Evolutionary conservation across 2,329 filamentous ascomycete species (phyloP), one percentile per base, ranked within the genome.

Genomic region (Venturia carpophila): DNA sequence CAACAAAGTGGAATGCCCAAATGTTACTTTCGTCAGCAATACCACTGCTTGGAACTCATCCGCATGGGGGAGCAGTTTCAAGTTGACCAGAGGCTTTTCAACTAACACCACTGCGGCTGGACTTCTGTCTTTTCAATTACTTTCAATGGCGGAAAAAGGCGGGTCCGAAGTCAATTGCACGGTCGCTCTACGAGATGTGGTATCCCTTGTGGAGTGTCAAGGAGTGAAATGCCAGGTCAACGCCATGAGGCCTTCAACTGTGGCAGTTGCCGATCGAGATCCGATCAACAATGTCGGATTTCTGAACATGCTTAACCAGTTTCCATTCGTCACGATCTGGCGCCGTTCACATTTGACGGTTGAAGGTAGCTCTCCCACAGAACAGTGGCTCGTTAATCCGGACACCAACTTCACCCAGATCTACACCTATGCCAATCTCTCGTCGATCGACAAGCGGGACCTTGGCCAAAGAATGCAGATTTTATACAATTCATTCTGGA

Each of bases 391-490:
- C 30, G 7, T 58, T 27, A n/a, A 58, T 37, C 52, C 52, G 19
- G 27, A 19, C 6, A 58, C 52, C 52, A 58, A 58, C 52, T 58
- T 58, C 27, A 58, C 52, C 52, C 52, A 58, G 30, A 58, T 39
- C 52, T 58, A 58, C 30, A 58, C 27, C 15, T 58, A 37, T n/a
- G 52, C 19, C 30, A 58, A 58, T 37, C 30, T 58, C 5, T 58
- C 52, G 1, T 58, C 52, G 10, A 58, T 58, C 30, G 52, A 58
- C 7, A 58, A 58, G 15, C 30, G 30, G 7, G 52, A 58, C n/a
- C 52, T 58, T 5, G 27, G 52, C 9, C 27, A 58, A 37, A 30
- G 52, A 30, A 58, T 58, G 52, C 52, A 58, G 19, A 58, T 58
- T 11, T 5, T 58, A 5, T 58, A 58, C 27, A 58, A 58, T 11